These are phyloP conservation scores for Rutstroemia sp. DNA, from an alignment of 2,329 filamentous ascomycete species.

Conservation along the genomic window DNA sequence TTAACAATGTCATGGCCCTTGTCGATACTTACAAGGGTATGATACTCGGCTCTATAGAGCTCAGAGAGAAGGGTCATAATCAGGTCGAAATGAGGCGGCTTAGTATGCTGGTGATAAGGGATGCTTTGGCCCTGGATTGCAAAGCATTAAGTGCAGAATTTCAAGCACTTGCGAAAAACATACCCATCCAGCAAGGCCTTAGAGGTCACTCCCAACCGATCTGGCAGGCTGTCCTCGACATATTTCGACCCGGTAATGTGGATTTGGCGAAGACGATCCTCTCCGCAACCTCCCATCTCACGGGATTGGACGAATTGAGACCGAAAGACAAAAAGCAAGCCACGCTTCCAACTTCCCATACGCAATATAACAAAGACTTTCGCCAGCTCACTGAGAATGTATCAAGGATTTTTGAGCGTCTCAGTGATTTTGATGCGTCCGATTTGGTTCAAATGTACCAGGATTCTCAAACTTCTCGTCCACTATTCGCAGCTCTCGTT, in stretches of 20 bases:
- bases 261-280: constrained; percentile 69
- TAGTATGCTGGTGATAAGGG: constrained; percentile 57
- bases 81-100: constrained; percentile 43
- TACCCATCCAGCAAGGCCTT: constrained; percentile 57
- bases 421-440: constrained; percentile 66
- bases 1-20: constrained; percentile 58
- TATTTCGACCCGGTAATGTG: constrained; percentile 59
- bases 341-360: constrained; percentile 46
- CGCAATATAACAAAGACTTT: constrained; percentile 73
- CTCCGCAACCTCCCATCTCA: constrained; percentile 49
- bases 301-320: constrained; percentile 66
- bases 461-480: constrained; percentile 59
- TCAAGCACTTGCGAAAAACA: constrained; percentile 52
- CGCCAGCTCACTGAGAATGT: constrained; percentile 54
- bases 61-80: constrained; percentile 36
- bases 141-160: constrained; percentile 63
- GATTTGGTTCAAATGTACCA: constrained; percentile 65
- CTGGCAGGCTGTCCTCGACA: constrained; percentile 69
- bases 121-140: constrained; percentile 63
- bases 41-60: constrained; percentile 46
- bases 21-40: constrained; percentile 55
- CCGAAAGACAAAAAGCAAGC: constrained; percentile 24
- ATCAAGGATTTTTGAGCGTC: constrained; percentile 65
- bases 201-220: constrained; percentile 66
- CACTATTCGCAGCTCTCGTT: constrained; percentile 72